Base-by-base conservation (phyloP, 352 stramenopile genomes). In the Phytophthora sp. region DNA sequence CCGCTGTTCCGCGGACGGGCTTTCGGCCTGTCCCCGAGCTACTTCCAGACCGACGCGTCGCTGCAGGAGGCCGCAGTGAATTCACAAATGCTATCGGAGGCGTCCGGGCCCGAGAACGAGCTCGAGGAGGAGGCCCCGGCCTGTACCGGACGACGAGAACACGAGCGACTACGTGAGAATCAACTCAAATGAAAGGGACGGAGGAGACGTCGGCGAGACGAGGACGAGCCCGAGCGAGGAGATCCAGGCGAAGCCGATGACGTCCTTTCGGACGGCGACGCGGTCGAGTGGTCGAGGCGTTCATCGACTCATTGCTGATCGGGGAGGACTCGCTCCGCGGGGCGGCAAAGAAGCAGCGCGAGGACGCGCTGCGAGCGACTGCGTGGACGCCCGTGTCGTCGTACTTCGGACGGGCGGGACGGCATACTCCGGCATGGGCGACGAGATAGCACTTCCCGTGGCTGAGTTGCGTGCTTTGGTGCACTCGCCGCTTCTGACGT, bases 331-430 rank as follows among this genome's bases (percentile, higher is more conserved):
- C 13, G n/a, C 27, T 54, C 11, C 38, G 21, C 21, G 33, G 8
- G 27, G 3, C 12, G 30, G 52, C 24, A 36, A 7, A 7, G 5
- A 49, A 54, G 21, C 4, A 54, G 12, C 33, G 54, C 23, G 29
- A 33, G 27, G 7, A 46, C n/a, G 33, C 21, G 2, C 23, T 63
- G 21, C 55, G 42, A 4, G 29, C 1, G 5, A 63, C 49, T 42
- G 12, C 46, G 42, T 63, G 55, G 42, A 63, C 31, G 3, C 2
- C 55, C 15, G 8, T 55, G 15, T 55, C 44, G 11, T 55, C 55
- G 12, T 16, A 46, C 15, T 54, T 29, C 16, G 42, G 24, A 12
- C 6, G 12, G 42, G 31, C 7, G 23, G 20, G 2, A 1, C 44
- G 11, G 20, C 29, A 16, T 63, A 55, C 23, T 15, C 42, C 31